Base-by-base conservation (phyloP, 2,329 filamentous ascomycete genomes). In the Tolypocladium paradoxum region DNA sequence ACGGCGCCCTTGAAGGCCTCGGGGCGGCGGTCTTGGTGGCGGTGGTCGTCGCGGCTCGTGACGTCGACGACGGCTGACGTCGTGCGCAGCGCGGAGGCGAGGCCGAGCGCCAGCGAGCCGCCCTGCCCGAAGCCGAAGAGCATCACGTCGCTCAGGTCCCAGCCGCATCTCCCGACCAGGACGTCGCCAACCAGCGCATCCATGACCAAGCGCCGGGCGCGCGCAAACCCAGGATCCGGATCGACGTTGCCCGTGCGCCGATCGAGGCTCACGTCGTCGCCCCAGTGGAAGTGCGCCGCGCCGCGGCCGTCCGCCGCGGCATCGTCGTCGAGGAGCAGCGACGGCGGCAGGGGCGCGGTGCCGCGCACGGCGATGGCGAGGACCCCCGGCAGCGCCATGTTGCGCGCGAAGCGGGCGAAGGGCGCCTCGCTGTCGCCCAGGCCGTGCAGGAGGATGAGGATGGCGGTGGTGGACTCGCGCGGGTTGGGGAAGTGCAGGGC, bases 391-490 rank as follows among this genome's bases (percentile, higher is more conserved):
- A 95, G 80, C 56, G 78, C 75, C 56, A 95, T 71, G 59, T 81
- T 82, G 53, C 75, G 74, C 22, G 84, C 88, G 56, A 95, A 86
- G 46, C 72, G 71, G 55, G 81, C 77, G 67, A 93, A 95, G 36
- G 87, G 76, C 3, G 66, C 63, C 55, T 88, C 79, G 35, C 79
- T 82, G 70, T 95, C 90, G 57, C 90, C 90, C 14, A 95, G 79
- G 58, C 90, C 90, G 68, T 95, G 90, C 54, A 95, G 82, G 50
- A 95, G 79, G 64, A 95, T 72, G 56, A 95, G 81, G 60, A 95
- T 76, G 61, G 91, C 85, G 45, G 83, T 87, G 11, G 85, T 81
- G 14, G 79, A 78, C 56, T 86, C 81, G 37, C 78, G 71, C 24
- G 78, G 76, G 31, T 72, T 66, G 43, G 77, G 77, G 63, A 73